Evolutionary conservation across 805 yeast genomes (phyloP), one percentile per base, ranked within the genome.

Genomic region (Komagataella ulmi): DNA sequence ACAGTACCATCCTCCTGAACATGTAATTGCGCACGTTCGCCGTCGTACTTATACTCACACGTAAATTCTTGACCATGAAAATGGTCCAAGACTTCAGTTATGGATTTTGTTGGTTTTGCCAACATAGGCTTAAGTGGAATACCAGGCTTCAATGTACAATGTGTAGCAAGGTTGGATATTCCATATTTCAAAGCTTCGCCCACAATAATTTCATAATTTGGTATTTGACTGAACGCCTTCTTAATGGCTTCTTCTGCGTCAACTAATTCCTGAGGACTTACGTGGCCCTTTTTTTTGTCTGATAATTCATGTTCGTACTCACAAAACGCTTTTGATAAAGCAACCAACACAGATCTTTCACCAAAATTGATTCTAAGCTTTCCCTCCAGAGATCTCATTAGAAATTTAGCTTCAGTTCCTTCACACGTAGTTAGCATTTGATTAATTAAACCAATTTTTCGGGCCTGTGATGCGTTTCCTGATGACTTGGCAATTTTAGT

Each of bases 111-210:
- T 2, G 99, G 99, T 63, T 91, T 93, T 6, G 99, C 99, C 60
- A 93, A 77, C 99, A 93, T 93, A 1, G 99, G 99, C 63, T 90
- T 91, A 58, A 93, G 72, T 0, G 99, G 99, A 3, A 93, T 81
- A 1, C 98, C 98, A 0, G 99, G 96, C 7, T 83, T 81, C 55
- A 93, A 69, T 45, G 80, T 80, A 58, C 95, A 82, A 56, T 82
- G 77, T 7, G 83, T 81, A 49, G 76, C 69, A 46, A 93, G 62
- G 44, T 84, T 72, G 57, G 73, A 66, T 2, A 91, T 74, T 0
- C 98, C 98, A 58, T 79, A 61, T 46, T 80, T 70, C 54, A 85
- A 63, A 1, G 88, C 82, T 1, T 80, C 76, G 7, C 74, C 72
- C 50, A 93, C 84, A 14, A 93, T 72, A 4, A 85, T 68, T 58